Conservation (phyloP, 345 rosid genomes). For the Euphorbia tirucalli region DNA sequence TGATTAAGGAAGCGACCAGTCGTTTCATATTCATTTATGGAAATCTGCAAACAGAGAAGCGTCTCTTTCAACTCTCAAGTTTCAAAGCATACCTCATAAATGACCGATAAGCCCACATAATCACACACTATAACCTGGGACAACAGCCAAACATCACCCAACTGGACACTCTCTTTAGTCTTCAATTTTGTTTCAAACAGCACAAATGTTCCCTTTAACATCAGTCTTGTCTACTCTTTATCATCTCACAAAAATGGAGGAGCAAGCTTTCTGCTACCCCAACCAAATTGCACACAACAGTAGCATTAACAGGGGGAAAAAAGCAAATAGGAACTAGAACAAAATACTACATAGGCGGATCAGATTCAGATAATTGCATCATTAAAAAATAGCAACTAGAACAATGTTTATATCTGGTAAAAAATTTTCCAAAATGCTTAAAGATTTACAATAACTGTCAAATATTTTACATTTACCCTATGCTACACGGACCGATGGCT, state of each 20-base stretch:
- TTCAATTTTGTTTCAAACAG: not conserved
- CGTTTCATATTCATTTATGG: not conserved
- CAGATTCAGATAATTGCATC: not conserved
- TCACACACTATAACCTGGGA: too few relatives aligned
- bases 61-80: too few relatives aligned
- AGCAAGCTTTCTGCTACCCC: not conserved
- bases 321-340: too few relatives aligned
- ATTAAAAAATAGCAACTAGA: conserved; percentile 9
- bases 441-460: conserved; percentile 35
- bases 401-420: conserved; percentile 26
- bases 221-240: not conserved
- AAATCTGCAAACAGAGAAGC: not conserved
- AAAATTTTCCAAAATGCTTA: conserved; percentile 23
- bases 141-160: too few relatives aligned
- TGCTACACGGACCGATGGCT: conserved; percentile 56
- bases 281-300: too few relatives aligned
- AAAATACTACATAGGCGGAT: too few relatives aligned
- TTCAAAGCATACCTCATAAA: not conserved
- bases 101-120: not conserved
- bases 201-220: not conserved
- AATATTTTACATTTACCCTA: conserved; percentile 37
- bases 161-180: too few relatives aligned
- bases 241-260: not conserved
- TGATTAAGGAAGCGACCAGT: not conserved
- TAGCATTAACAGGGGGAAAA: too few relatives aligned